Evolutionary conservation across 768 basidiomycete species (phyloP).

Genomic region (Mycena sanguinolenta): DNA sequence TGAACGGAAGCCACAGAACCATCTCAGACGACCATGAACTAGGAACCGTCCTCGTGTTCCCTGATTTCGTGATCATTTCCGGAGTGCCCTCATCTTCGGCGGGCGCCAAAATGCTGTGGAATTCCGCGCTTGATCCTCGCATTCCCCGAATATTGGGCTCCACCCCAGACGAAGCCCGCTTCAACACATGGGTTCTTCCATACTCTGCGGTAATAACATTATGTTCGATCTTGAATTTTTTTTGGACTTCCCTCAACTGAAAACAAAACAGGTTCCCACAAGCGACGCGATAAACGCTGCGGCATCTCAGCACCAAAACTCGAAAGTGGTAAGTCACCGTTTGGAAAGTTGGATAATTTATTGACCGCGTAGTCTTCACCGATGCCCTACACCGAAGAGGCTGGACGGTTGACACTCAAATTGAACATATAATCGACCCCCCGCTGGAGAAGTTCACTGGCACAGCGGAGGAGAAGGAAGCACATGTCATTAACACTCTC

Average conservation of each 20-base stretch:
- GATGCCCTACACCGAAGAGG: slow-evolving; percentile 73
- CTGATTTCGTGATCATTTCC: slow-evolving; percentile 89
- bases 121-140: slow-evolving; percentile 70
- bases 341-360: not conserved
- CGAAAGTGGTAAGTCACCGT: slow-evolving; percentile 70
- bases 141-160: slow-evolving; percentile 62
- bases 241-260: not conserved
- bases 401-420: slow-evolving; percentile 82
- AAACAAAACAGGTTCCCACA: slow-evolving; percentile 83
- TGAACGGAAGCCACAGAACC: slow-evolving; percentile 87
- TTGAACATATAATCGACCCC: slow-evolving; percentile 66
- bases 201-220: slow-evolving; percentile 92
- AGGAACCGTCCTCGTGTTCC: slow-evolving; percentile 92
- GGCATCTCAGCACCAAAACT: slow-evolving; percentile 88
- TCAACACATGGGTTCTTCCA: slow-evolving; percentile 85
- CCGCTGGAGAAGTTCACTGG: slow-evolving; percentile 75
- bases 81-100: slow-evolving; percentile 73
- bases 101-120: slow-evolving; percentile 81
- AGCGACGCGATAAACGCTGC: slow-evolving; percentile 92
- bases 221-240: slow-evolving; percentile 56
- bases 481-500: slow-evolving; percentile 63
- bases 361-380: slow-evolving; percentile 64
- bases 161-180: slow-evolving; percentile 49
- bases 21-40: slow-evolving; percentile 71
- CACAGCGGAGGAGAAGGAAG: slow-evolving; percentile 66